phyloP scores from a whole-genome alignment of 495 filamentous ascomycete species.

The Penicillium roqueforti region DNA sequence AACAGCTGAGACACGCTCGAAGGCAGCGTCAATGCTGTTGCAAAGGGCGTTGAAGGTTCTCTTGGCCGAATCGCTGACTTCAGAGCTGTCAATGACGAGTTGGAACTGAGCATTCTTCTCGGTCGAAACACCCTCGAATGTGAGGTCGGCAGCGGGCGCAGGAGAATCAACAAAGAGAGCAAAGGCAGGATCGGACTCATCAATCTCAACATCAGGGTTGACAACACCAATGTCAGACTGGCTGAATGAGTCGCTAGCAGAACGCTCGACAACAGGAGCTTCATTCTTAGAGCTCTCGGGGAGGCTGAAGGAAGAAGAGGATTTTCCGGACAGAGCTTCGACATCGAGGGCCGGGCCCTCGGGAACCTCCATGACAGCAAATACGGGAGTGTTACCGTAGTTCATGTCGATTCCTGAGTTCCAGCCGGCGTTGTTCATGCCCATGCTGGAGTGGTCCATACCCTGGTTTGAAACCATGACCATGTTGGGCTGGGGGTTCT shows the following conservation, averaged over 20 bases:
- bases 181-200: conserved; percentile 57
- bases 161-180: conserved; percentile 54
- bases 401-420: conserved; percentile 52
- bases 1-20: conserved; percentile 42
- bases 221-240: conserved; percentile 30
- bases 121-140: conserved; percentile 52
- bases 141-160: conserved; percentile 23
- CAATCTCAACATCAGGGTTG: conserved; percentile 50
- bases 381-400: conserved; percentile 71
- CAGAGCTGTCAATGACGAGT: conserved; percentile 52
- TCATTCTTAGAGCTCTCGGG: conserved; percentile 49
- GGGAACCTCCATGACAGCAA: conserved; percentile 71
- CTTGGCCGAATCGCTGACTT: conserved; percentile 27
- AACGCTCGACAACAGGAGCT: conserved; percentile 43
- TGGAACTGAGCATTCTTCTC: conserved; percentile 59
- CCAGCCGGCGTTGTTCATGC: conserved; percentile 50
- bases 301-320: conserved; percentile 43
- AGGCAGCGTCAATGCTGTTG: conserved; percentile 48
- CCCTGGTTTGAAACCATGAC: conserved; percentile 69
- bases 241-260: conserved; percentile 30
- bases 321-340: conserved; percentile 63
- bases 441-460: conserved; percentile 63
- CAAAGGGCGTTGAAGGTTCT: conserved; percentile 44
- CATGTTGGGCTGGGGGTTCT: conserved; percentile 62
- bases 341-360: conserved; percentile 62